A percentile compares a stretch with the other conserved stretches of the same genome.
Conservation (phyloP, 2,329 filamentous ascomycete species). For the Pestalotiopsis sp. region DNA sequence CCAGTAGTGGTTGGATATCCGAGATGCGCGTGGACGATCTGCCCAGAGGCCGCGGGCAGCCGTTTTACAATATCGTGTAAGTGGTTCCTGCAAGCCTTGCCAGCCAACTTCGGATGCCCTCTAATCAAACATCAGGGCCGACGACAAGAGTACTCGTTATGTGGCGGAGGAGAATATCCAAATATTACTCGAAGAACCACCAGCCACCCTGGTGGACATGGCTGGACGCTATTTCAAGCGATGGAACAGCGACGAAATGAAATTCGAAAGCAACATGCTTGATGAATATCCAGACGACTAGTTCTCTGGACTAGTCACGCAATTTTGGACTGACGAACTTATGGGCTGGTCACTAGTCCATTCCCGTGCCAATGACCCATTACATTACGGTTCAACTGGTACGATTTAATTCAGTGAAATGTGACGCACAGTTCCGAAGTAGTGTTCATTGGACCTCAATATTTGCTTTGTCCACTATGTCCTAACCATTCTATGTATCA, state of each 20-base stretch:
- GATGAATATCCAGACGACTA: constrained; percentile 70
- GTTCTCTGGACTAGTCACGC: background rate
- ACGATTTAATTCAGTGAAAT: too few relatives aligned
- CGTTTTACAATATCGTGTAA: constrained; percentile 66
- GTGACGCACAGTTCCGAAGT: too few relatives aligned
- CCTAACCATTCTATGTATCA: too few relatives aligned
- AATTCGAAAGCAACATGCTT: constrained; percentile 65
- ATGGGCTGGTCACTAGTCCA: too few relatives aligned
- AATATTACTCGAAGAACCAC: constrained; percentile 39
- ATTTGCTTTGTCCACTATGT: too few relatives aligned
- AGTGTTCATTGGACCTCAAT: too few relatives aligned
- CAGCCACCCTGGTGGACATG: constrained; percentile 47
- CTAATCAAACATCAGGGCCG: constrained; percentile 35
- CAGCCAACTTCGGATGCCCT: background rate
- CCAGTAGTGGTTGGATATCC: constrained; percentile 60
- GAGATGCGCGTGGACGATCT: constrained; percentile 63
- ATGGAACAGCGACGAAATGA: constrained; percentile 51
- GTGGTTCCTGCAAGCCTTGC: background rate
- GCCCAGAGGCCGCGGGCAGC: constrained; percentile 57
- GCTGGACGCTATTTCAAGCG: constrained; percentile 68
- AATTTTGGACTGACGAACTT: too few relatives aligned
- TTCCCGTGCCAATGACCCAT: too few relatives aligned
- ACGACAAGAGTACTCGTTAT: constrained; percentile 63
- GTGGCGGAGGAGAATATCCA: constrained; percentile 70
- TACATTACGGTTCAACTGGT: too few relatives aligned